A percentile compares a stretch with the other conserved stretches of the same genome.
phyloP scores from a whole-genome alignment of 192 early-diverging fungal species.

The Mortierella alpina region DNA sequence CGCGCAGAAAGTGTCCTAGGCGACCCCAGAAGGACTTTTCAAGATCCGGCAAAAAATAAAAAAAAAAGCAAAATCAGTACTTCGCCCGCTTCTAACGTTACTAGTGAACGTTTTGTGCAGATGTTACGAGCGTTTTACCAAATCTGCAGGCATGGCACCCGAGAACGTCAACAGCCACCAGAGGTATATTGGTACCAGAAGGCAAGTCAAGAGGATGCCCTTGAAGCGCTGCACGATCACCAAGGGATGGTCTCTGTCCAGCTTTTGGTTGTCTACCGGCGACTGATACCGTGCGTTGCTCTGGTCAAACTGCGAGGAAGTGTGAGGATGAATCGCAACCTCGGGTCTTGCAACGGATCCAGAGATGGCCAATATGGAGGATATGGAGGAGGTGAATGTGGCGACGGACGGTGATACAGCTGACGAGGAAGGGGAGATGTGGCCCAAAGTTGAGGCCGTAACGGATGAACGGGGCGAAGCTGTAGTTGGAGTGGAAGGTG shows the following conservation, averaged over 20 bases:
- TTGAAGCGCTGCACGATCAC: conserved; percentile 67
- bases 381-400: conserved; percentile 1
- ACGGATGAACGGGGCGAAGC: background rate
- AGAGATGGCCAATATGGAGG: background rate
- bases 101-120: background rate
- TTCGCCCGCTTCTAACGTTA: background rate
- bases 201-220: conserved; percentile 56
- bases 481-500: background rate
- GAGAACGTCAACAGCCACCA: conserved; percentile 39
- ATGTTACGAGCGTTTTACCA: conserved; percentile 7
- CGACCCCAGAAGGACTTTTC: conserved; percentile 24
- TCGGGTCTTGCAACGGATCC: background rate
- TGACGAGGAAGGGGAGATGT: background rate
- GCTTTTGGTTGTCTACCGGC: conserved; percentile 5
- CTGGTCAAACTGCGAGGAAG: background rate
- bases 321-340: background rate
- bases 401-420: background rate
- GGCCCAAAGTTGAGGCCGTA: background rate
- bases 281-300: background rate
- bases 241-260: conserved; percentile 63
- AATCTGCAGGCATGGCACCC: conserved; percentile 19
- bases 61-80: background rate
- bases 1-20: conserved; percentile 3
- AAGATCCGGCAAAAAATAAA: too few species aligned
- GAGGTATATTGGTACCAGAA: conserved; percentile 51